A percentile compares a stretch with the other conserved stretches of the same genome.
phyloP scores from a whole-genome alignment of 345 rosid genomes.

The Kandelia obovata region DNA sequence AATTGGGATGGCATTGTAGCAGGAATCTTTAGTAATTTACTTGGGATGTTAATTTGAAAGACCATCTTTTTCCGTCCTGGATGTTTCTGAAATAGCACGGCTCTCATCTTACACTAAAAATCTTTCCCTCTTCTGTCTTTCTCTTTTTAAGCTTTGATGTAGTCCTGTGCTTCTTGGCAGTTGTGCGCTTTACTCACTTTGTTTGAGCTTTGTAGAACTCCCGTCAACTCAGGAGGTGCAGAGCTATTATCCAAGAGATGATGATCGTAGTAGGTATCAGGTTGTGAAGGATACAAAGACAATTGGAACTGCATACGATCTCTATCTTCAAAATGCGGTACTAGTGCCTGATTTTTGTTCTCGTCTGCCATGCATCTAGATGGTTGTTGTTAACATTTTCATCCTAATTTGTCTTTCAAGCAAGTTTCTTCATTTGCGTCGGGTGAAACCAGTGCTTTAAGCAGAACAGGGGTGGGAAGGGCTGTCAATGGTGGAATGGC shows the following conservation, averaged over 20 bases:
- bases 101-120: too few relatives aligned
- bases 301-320: conserved; percentile 76
- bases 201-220: conserved; percentile 28
- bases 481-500: conserved; percentile 34
- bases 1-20: too few relatives aligned
- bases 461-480: conserved; percentile 44
- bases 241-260: conserved; percentile 51
- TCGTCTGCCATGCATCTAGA: background rate
- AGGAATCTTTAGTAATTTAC: too few relatives aligned
- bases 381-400: conserved; percentile 24
- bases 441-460: conserved; percentile 50
- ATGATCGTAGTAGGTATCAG: conserved; percentile 44
- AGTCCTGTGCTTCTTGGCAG: background rate
- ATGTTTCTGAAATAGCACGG: too few relatives aligned
- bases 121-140: too few relatives aligned
- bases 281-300: conserved; percentile 66
- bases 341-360: too few relatives aligned
- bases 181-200: background rate
- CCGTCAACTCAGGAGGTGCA: conserved; percentile 47
- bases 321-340: conserved; percentile 60
- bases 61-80: too few relatives aligned
- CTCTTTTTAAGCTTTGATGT: too few relatives aligned
- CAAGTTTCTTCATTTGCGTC: conserved; percentile 53
- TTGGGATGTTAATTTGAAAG: too few relatives aligned
- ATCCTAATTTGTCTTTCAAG: conserved; percentile 40